Percentiles rank a stretch among this genome's conserved stretches.
phyloP scores from a whole-genome alignment of 139 green algal genomes.

The Chlamydomonas schloesseri region DNA sequence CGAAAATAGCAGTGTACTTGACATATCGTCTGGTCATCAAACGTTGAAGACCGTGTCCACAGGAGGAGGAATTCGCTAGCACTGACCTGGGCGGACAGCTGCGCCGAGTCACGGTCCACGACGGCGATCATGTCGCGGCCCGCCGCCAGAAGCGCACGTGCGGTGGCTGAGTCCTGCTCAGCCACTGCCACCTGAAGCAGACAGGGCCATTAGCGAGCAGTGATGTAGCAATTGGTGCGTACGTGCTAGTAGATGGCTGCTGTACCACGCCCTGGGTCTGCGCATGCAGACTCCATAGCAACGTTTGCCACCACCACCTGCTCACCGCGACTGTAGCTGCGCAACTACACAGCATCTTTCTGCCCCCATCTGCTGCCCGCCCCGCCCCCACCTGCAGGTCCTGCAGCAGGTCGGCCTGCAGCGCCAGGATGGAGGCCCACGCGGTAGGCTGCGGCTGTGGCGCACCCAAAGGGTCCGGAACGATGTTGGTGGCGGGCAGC shows the following conservation, averaged over 20 bases:
- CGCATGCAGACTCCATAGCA: too few relatives aligned
- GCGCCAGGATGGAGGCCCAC: slow-evolving; percentile 9
- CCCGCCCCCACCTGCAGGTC: slow-evolving; percentile 56
- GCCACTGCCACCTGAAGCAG: slow-evolving; percentile 43
- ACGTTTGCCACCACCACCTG: too few relatives aligned
- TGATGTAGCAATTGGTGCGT: too few relatives aligned
- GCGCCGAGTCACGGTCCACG: slow-evolving; percentile 44
- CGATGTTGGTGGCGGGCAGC: background rate
- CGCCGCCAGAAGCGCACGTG: slow-evolving; percentile 24
- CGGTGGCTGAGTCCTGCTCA: slow-evolving; percentile 22
- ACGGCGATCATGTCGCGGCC: slow-evolving; percentile 28
- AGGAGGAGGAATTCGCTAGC: background rate
- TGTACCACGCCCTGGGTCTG: too few relatives aligned
- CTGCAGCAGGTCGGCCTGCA: slow-evolving; percentile 26
- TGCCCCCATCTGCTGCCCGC: background rate
- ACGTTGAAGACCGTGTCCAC: too few relatives aligned
- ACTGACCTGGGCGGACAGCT: slow-evolving; percentile 38
- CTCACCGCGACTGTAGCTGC: too few relatives aligned
- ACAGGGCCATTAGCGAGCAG: too few relatives aligned
- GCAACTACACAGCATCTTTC: too few relatives aligned
- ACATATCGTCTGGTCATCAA: too few relatives aligned
- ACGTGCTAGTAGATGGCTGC: too few relatives aligned
- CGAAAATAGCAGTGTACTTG: too few relatives aligned
- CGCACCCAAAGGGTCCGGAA: too few relatives aligned
- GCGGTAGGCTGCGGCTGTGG: background rate